These are phyloP conservation scores for Cystobasidium slooffiae DNA, from an alignment of 1,284 basidiomycete species.

Conservation along the genomic window DNA sequence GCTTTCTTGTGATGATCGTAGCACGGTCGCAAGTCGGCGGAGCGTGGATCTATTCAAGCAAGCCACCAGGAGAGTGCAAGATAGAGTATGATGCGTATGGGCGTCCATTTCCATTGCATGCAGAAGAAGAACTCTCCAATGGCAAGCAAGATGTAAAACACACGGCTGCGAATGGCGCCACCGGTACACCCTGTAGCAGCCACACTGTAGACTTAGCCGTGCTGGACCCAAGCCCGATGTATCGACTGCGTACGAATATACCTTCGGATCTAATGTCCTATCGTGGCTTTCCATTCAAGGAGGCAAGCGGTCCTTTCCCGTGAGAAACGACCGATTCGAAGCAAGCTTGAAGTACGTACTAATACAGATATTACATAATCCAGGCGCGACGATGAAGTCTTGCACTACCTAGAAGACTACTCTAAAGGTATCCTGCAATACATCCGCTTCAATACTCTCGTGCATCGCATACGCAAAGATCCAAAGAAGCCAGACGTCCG, in stretches of 20 bases:
- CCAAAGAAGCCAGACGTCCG: slow-evolving; percentile 29
- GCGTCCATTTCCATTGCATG: slow-evolving; percentile 19
- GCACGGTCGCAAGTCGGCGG: slow-evolving; percentile 41
- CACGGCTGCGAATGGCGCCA: slow-evolving; percentile 1
- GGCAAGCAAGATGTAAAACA: background rate
- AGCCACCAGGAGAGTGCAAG: slow-evolving; percentile 34
- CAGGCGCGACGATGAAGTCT: slow-evolving; percentile 40
- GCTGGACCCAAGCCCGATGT: slow-evolving; percentile 55
- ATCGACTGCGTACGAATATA: slow-evolving; percentile 58
- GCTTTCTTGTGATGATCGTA: background rate
- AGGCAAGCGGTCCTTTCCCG: slow-evolving; percentile 22
- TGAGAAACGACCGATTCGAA: background rate
- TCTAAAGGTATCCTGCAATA: slow-evolving; percentile 51
- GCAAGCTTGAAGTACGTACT: slow-evolving; percentile 17
- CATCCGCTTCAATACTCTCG: slow-evolving; percentile 57
- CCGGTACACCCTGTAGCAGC: background rate
- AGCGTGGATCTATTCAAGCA: slow-evolving; percentile 37
- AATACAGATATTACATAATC: slow-evolving; percentile 31
- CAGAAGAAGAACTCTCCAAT: background rate
- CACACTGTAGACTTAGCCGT: background rate
- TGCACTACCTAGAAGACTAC: slow-evolving; percentile 57
- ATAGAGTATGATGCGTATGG: slow-evolving; percentile 45
- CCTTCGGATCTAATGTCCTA: slow-evolving; percentile 57
- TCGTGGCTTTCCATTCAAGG: slow-evolving; percentile 52
- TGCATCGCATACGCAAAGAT: slow-evolving; percentile 52